Evolutionary conservation across 2,329 filamentous ascomycete species (phyloP).

Genomic region (Hymenoscyphus fructigenus): DNA sequence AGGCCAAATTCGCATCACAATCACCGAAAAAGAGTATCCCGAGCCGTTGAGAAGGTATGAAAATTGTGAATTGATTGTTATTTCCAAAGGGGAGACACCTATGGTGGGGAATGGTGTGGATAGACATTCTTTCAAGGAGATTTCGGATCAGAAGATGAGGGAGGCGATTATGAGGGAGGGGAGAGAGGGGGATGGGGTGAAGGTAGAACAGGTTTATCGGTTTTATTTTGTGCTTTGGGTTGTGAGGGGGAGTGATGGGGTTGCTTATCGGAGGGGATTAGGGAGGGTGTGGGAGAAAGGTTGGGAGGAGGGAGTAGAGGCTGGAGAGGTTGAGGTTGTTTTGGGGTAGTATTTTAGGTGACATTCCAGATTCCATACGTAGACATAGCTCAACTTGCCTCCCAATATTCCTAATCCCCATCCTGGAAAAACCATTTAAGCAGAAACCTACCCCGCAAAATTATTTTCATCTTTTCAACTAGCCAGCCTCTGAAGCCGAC

Average conservation of each 20-base stretch:
- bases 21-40: not conserved
- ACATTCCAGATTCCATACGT: too few species aligned
- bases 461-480: too few species aligned
- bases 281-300: not conserved
- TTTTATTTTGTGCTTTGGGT: not conserved
- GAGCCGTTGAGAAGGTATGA: not conserved
- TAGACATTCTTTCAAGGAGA: not conserved
- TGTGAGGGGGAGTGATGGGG: not conserved
- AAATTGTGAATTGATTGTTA: not conserved
- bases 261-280: not conserved
- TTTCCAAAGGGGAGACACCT: not conserved
- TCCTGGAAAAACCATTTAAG: too few species aligned
- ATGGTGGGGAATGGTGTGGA: not conserved
- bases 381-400: too few species aligned
- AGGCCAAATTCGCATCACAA: not conserved
- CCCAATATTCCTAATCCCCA: too few species aligned
- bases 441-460: too few species aligned
- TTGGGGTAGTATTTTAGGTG: too few species aligned
- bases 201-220: not conserved
- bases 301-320: not conserved
- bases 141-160: not conserved
- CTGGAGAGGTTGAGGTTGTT: not conserved
- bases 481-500: too few species aligned
- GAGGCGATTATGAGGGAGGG: not conserved
- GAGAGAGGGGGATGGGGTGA: not conserved